Evolutionary conservation across 2,329 filamentous ascomycete species (phyloP), one percentile per base, ranked within the genome.

Genomic region (Fusarium algeriense): DNA sequence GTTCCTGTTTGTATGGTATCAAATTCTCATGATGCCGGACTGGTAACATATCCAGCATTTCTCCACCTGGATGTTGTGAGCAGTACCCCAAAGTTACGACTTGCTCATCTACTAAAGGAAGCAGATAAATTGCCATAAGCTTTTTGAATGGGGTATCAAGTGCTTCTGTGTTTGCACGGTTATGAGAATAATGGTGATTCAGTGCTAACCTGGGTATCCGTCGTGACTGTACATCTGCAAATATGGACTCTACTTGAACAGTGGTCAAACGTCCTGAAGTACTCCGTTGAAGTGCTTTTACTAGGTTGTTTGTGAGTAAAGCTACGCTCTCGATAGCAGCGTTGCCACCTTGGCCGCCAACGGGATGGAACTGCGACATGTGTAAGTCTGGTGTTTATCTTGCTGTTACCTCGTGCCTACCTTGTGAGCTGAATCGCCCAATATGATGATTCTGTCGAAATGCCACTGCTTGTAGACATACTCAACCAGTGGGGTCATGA

Each of bases 361-460:
- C 53, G 5, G 59, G 52, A 28, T 61, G 52, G 3, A 61, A 48
- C 59, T 60, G 13, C 9, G 2, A n/a, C 7, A 20, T 7, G 1
- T 2, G 20, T 56, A 5, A 56, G 19, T 5, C 9, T 0, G 10
- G 20, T 12, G 7, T 6, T 37, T 5, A 15, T 23, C 6, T 3
- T n/a, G 12, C 28, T 2, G 4, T 15, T 7, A 30, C 35, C 5
- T 12, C 12, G 4, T 3, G 6, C n/a, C 2, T 34, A 20, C 40
- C 50, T 59, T 61, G 41, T 61, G 59, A 7, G 52, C 53, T 23
- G 59, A 61, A 23, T 61, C 59, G 0, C 59, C 59, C 7, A 58
- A 17, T 3, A 41, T 61, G 14, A 61, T 30, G 10, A 61, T 59
- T 3, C 59, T 46, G 11, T 48, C 35, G 10, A 41, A 61, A 5